Conservation (phyloP, 495 filamentous ascomycete species). For the Neurospora sp. region DNA sequence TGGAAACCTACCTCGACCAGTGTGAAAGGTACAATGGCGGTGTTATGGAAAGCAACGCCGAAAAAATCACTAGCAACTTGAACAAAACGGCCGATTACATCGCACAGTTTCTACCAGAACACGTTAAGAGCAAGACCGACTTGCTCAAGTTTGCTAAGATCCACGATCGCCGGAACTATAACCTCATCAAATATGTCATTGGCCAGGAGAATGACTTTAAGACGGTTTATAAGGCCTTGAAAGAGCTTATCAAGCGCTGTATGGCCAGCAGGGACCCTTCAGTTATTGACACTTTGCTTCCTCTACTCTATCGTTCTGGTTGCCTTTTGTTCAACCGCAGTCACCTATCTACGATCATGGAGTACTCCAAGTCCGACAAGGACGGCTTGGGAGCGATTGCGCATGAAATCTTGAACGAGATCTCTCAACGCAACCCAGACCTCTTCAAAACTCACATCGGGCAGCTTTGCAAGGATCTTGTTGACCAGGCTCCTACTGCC, state of each 20-base stretch:
- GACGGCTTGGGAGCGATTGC: conserved; percentile 65
- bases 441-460: conserved; percentile 86
- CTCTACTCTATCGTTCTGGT: conserved; percentile 75
- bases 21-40: conserved; percentile 88
- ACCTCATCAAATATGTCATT: conserved; percentile 77
- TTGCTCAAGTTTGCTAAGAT: conserved; percentile 84
- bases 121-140: conserved; percentile 53
- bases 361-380: conserved; percentile 71
- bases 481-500: conserved; percentile 63
- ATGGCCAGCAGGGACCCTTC: conserved; percentile 41
- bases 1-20: conserved; percentile 61
- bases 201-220: conserved; percentile 84
- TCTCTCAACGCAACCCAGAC: conserved; percentile 77
- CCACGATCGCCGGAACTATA: conserved; percentile 84
- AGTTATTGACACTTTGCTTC: conserved; percentile 66
- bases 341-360: conserved; percentile 83
- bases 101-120: conserved; percentile 64
- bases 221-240: conserved; percentile 78
- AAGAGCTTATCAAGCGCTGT: conserved; percentile 76
- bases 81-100: conserved; percentile 57
- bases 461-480: conserved; percentile 78
- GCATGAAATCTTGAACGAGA: conserved; percentile 86
- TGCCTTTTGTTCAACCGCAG: conserved; percentile 87
- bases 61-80: conserved; percentile 57
- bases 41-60: conserved; percentile 62